Evolutionary conservation across 176 grass and related monocot species (phyloP), one percentile per base, ranked within the genome.

Genomic region (Olyra latifolia): DNA sequence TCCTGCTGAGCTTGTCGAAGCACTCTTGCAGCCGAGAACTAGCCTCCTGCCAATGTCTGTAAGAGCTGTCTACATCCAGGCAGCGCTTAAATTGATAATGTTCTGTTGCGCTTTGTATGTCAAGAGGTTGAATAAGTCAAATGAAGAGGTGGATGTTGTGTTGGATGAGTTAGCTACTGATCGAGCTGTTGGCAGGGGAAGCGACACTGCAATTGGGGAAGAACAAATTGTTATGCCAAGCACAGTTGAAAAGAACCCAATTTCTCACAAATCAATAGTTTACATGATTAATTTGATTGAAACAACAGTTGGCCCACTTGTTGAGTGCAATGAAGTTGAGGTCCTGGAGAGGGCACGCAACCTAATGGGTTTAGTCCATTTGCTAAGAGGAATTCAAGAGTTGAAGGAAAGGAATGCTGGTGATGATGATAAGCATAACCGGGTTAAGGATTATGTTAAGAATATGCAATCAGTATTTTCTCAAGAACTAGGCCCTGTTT

Each of bases 11-110:
- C 88, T 98, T 86, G 61, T 95, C 4, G 88, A 98, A 88, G 96
- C 96, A 73, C 92, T 98, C 23, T 82, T 91, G 68, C 92, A 98
- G 78, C 95, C 95, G 27, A 98, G 92, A 80, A 93, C 83, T 69
- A 88, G 45, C 72, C 88, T 98, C 45, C 71, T 98, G 23, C 92
- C 95, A 3, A 83, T 85, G 66, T 86, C 71, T 24, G 86, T 83
- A 46, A 92, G 90, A 88, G 88, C 90, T 30, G 78, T 95, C 27
- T 98, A 93, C 85, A 87, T 98, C 74, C 90, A 95, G 66, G 86
- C 90, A 47, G 81, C 91, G 30, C 69, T 98, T 82, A 98, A 98
- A 85, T 78, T 91, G 82, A 48, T 93, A 20, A 76, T 59, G 0
- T 98, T 91, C 50, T 93, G 74, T 75, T 91, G 81, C 64, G 88